phyloP scores from a whole-genome alignment of 106 monocot species.

The Acorus gramineus region DNA sequence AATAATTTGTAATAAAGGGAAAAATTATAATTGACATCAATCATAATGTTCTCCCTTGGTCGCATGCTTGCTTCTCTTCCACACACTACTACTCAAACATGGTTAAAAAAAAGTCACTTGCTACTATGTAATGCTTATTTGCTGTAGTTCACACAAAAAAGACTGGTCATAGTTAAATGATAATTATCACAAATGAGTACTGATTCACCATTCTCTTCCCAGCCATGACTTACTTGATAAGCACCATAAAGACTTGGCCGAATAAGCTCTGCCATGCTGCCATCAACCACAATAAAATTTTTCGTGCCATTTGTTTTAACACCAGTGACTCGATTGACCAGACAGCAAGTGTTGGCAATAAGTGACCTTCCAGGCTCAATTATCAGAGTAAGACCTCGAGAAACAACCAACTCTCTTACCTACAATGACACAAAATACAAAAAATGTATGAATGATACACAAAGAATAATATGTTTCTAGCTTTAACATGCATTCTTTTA shows the following conservation, averaged over 20 bases:
- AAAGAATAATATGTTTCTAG: too few species aligned
- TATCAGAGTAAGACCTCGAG: constrained; percentile 67
- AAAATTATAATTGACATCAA: too few species aligned
- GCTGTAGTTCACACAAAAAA: neutral
- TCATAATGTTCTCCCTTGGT: too few species aligned
- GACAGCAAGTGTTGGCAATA: constrained; percentile 95
- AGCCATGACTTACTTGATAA: constrained; percentile 62
- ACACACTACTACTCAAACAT: too few species aligned
- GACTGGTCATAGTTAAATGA: too few species aligned
- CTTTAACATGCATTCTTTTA: too few species aligned
- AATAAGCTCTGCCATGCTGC: constrained; percentile 95
- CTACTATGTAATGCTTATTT: too few species aligned
- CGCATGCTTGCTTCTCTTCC: too few species aligned
- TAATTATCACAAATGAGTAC: too few species aligned
- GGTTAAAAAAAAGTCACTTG: too few species aligned
- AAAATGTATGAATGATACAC: neutral
- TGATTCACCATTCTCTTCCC: neutral
- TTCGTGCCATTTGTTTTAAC: constrained; percentile 96
- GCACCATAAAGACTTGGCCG: constrained; percentile 92
- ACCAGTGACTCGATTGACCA: constrained; percentile 89
- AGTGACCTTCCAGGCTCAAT: constrained; percentile 98
- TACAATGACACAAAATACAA: constrained; percentile 15
- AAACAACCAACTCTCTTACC: constrained; percentile 82
- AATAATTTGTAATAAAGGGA: too few species aligned
- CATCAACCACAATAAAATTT: constrained; percentile 88